Conservation (phyloP, 2,329 filamentous ascomycete genomes). For the Pseudogymnoascus sp. region DNA sequence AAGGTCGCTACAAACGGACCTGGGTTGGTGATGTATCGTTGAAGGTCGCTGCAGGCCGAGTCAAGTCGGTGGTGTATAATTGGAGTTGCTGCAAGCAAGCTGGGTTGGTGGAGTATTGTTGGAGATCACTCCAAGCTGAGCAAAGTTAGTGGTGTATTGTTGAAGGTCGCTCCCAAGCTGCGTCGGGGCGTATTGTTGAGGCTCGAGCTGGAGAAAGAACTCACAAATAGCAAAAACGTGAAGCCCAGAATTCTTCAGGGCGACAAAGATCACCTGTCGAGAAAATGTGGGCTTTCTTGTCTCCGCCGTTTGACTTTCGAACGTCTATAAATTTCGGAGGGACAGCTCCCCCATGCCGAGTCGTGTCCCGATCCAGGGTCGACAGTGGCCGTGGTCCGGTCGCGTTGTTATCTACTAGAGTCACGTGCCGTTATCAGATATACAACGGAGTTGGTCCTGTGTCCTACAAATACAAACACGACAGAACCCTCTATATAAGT, state of each 20-base stretch:
- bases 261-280: neutral
- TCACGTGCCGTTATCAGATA: neutral
- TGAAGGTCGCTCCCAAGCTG: neutral
- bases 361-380: slow-evolving; percentile 7
- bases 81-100: neutral
- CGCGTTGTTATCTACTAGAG: neutral
- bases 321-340: slow-evolving; percentile 5
- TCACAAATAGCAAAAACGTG: neutral
- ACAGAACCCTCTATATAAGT: neutral
- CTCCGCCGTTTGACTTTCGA: neutral
- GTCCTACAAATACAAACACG: neutral
- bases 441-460: neutral
- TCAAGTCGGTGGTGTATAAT: neutral
- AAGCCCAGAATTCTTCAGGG: neutral
- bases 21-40: neutral
- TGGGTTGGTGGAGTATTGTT: neutral
- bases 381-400: neutral
- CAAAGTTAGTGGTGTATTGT: slow-evolving; percentile 1
- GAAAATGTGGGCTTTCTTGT: neutral
- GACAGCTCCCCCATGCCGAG: slow-evolving; percentile 5
- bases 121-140: neutral
- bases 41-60: neutral
- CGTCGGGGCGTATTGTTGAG: neutral
- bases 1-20: neutral
- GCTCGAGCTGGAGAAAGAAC: neutral